These are phyloP conservation scores for Berkeleyomyces basicola DNA, from an alignment of 2,329 filamentous ascomycete species.

Conservation along the genomic window DNA sequence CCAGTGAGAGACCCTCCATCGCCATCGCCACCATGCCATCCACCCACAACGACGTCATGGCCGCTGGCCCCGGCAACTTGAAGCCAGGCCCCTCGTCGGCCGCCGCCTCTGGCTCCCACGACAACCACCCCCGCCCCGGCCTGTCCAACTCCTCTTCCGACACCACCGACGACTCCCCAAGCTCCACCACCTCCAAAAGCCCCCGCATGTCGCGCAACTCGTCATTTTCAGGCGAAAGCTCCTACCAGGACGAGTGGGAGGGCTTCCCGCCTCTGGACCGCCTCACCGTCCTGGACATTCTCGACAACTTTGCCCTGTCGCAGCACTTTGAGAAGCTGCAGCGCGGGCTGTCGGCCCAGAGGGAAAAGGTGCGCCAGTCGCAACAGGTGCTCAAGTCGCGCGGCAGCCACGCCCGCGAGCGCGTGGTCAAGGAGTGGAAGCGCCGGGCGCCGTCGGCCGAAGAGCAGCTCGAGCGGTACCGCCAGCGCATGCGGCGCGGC, in stretches of 20 bases:
- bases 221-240: conserved; percentile 70
- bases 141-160: neutral
- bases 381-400: conserved; percentile 63
- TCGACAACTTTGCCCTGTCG: conserved; percentile 83
- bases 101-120: conserved; percentile 17
- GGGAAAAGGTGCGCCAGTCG: conserved; percentile 68
- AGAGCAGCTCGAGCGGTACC: conserved; percentile 83
- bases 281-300: conserved; percentile 76
- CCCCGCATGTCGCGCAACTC: conserved; percentile 53
- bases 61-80: neutral
- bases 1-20: too few relatives aligned
- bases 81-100: conserved; percentile 29
- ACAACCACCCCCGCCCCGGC: neutral
- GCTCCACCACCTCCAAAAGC: conserved; percentile 28
- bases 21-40: neutral
- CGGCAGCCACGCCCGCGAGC: conserved; percentile 64
- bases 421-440: conserved; percentile 85
- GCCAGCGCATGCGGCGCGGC: conserved; percentile 67
- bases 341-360: conserved; percentile 64
- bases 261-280: conserved; percentile 75
- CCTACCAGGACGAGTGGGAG: conserved; percentile 81
- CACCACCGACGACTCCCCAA: conserved; percentile 18
- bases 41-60: neutral
- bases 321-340: conserved; percentile 86
- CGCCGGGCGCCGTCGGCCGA: conserved; percentile 72